Percentiles rank a stretch among this genome's conserved stretches.
phyloP scores from a whole-genome alignment of 148 eudicot genomes.

The Fagopyrum homotropicum region DNA sequence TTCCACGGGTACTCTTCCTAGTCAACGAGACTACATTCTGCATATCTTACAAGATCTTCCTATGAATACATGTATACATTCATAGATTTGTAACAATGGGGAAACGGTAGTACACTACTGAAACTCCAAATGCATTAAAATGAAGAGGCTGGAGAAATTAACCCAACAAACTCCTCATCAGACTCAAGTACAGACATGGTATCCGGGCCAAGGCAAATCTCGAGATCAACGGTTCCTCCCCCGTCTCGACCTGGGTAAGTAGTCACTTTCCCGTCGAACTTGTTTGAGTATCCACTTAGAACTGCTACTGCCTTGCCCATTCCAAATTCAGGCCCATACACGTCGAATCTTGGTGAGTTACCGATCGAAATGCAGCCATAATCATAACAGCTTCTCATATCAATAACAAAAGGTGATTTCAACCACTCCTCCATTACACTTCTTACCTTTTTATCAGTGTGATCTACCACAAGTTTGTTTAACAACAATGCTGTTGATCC shows the following conservation, averaged over 20 bases:
- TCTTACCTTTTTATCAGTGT: neutral
- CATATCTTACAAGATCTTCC: too few relatives aligned
- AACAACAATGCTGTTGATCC: neutral
- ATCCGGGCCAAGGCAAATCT: constrained; percentile 53
- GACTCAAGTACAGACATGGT: constrained; percentile 44
- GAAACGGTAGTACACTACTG: too few relatives aligned
- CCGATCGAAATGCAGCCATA: neutral
- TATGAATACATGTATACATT: too few relatives aligned
- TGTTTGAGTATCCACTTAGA: constrained; percentile 51
- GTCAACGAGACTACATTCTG: too few relatives aligned
- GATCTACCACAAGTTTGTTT: neutral
- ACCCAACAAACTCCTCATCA: constrained; percentile 50
- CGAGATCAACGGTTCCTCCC: constrained; percentile 55
- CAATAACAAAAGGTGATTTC: neutral
- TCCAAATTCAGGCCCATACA: constrained; percentile 77
- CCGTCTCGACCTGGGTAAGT: constrained; percentile 50
- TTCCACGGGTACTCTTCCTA: too few relatives aligned
- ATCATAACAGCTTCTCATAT: neutral
- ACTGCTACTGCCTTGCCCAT: constrained; percentile 59
- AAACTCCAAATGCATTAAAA: too few relatives aligned
- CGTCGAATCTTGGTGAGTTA: constrained; percentile 35
- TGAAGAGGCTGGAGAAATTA: constrained; percentile 16
- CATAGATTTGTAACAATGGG: too few relatives aligned
- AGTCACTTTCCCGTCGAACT: constrained; percentile 56
- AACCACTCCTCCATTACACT: neutral